Evolutionary conservation across 1,284 basidiomycete species (phyloP).

Genomic region (Ustilago sp.): DNA sequence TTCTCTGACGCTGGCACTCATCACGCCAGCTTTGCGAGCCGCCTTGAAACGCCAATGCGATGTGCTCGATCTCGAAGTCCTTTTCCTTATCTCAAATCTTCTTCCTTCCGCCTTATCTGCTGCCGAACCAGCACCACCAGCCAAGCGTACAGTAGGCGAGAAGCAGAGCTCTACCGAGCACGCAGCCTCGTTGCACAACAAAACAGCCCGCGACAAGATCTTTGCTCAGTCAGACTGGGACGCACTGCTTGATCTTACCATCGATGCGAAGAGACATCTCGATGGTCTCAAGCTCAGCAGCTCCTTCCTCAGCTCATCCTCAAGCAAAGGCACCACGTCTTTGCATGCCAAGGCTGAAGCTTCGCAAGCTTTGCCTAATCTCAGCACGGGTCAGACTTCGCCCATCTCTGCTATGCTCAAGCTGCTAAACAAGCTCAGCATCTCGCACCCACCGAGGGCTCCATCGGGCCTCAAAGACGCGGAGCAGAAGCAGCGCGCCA

Average conservation of each 20-base stretch:
- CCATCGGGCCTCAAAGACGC: conserved; percentile 20
- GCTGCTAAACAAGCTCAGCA: conserved; percentile 39
- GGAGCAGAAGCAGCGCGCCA: conserved; percentile 14
- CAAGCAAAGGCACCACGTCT: conserved; percentile 8
- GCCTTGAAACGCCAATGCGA: conserved; percentile 61
- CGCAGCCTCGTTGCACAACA: conserved; percentile 4
- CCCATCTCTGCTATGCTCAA: conserved; percentile 42
- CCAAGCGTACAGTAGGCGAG: conserved; percentile 14
- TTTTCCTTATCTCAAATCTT: conserved; percentile 61
- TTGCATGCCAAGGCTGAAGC: conserved; percentile 11
- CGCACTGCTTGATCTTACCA: conserved; percentile 58
- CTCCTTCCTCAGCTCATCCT: conserved; percentile 18
- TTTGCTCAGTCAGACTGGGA: conserved; percentile 62
- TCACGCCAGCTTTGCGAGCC: conserved; percentile 60
- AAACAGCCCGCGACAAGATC: conserved; percentile 7
- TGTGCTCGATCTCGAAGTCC: conserved; percentile 58
- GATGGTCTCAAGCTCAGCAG: conserved; percentile 50
- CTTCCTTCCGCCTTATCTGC: conserved; percentile 30
- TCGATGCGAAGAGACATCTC: conserved; percentile 61
- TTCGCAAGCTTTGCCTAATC: conserved; percentile 1
- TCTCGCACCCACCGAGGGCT: conserved; percentile 27
- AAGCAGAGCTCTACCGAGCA: conserved; percentile 12
- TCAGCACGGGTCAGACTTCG: conserved; percentile 10
- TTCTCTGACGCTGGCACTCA: conserved; percentile 54
- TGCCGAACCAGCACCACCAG: conserved; percentile 7